A percentile compares a stretch with the other conserved stretches of the same genome.
Conservation (phyloP, 2,329 filamentous ascomycete species). For the Alternaria brassicicola region DNA sequence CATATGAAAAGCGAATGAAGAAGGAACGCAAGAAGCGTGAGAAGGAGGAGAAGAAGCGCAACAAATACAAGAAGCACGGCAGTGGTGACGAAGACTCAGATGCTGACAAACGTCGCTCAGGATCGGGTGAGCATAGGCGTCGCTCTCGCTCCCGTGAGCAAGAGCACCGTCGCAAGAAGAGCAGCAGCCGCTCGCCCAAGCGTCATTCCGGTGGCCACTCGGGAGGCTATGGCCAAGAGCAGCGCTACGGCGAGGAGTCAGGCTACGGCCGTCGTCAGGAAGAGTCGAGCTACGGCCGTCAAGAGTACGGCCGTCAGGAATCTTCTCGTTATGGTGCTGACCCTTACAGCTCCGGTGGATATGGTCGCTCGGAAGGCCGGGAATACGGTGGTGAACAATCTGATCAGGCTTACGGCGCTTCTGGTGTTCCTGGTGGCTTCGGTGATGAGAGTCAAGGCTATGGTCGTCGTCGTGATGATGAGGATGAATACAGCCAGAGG, state of each 20-base stretch:
- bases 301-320: slow-evolving; percentile 1
- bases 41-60: slow-evolving; percentile 28
- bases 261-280: slow-evolving; percentile 21
- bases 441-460: slow-evolving; percentile 17
- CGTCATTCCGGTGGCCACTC: slow-evolving; percentile 29
- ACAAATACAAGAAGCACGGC: slow-evolving; percentile 21
- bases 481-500: slow-evolving; percentile 22
- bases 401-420: slow-evolving; percentile 17
- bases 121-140: slow-evolving; percentile 22
- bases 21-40: slow-evolving; percentile 31
- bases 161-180: slow-evolving; percentile 26
- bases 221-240: slow-evolving; percentile 32
- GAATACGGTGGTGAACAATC: slow-evolving; percentile 20
- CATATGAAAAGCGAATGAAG: slow-evolving; percentile 26
- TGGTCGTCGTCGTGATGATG: slow-evolving; percentile 19
- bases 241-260: slow-evolving; percentile 29
- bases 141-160: slow-evolving; percentile 22
- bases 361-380: slow-evolving; percentile 15
- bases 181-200: slow-evolving; percentile 31
- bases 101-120: slow-evolving; percentile 31
- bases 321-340: slow-evolving; percentile 5
- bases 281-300: slow-evolving; percentile 3
- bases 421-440: slow-evolving; percentile 19
- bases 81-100: slow-evolving; percentile 18
- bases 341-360: slow-evolving; percentile 18